phyloP scores from a whole-genome alignment of 2,329 filamentous ascomycete species.

The Nannizziopsis arthrosporioides region DNA sequence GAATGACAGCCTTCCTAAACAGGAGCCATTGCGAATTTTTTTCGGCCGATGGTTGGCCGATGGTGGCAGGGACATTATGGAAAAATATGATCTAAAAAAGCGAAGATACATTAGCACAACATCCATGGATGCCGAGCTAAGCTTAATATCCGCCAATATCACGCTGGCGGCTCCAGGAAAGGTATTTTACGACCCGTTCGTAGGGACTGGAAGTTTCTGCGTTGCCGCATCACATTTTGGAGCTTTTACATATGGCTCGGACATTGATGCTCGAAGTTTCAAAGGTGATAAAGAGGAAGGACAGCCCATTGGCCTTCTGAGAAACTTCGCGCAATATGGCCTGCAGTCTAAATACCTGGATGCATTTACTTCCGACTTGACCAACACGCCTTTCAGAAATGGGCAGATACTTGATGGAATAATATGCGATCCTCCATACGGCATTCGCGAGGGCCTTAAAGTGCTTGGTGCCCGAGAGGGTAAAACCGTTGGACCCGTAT shows the following conservation, averaged over 20 bases:
- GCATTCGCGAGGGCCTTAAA: conserved; percentile 79
- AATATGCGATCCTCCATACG: conserved; percentile 90
- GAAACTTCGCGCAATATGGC: conserved; percentile 79
- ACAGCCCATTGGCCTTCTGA: conserved; percentile 36
- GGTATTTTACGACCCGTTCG: conserved; percentile 88
- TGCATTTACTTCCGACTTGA: conserved; percentile 74
- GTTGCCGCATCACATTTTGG: conserved; percentile 86
- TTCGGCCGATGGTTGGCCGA: conserved; percentile 60
- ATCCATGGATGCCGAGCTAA: conserved; percentile 91
- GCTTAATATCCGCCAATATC: conserved; percentile 83
- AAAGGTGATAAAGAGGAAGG: conserved; percentile 46
- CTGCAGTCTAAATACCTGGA: conserved; percentile 57
- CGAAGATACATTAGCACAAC: conserved; percentile 88
- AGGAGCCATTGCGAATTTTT: conserved; percentile 49
- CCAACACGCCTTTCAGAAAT: conserved; percentile 63
- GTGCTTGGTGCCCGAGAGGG: conserved; percentile 68
- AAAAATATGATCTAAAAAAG: conserved; percentile 82
- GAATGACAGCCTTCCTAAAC: conserved; percentile 8
- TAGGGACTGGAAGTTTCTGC: conserved; percentile 86
- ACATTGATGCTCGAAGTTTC: conserved; percentile 86
- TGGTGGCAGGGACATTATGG: conserved; percentile 55
- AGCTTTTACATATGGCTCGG: conserved; percentile 68
- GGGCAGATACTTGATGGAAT: conserved; percentile 69
- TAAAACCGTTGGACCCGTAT: conserved; percentile 42
- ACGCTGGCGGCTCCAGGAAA: conserved; percentile 71